phyloP scores from a whole-genome alignment of 805 yeast species.

The Metschnikowia anglica region DNA sequence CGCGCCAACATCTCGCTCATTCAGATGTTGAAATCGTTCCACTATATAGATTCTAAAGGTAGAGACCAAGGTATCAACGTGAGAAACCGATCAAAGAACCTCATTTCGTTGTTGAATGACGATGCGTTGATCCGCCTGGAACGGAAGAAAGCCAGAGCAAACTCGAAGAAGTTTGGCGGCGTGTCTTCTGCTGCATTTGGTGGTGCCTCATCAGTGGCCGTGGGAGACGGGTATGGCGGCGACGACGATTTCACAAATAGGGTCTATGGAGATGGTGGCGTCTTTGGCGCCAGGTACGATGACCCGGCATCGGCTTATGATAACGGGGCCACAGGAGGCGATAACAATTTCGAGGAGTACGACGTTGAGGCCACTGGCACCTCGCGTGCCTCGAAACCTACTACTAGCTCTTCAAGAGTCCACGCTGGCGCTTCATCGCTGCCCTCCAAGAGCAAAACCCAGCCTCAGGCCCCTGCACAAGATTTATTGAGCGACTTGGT shows the following conservation, averaged over 20 bases:
- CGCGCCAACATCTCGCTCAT: slow-evolving; percentile 78
- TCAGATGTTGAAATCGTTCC: slow-evolving; percentile 88
- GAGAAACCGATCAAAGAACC: slow-evolving; percentile 81
- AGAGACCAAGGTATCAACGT: slow-evolving; percentile 96
- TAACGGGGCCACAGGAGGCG: slow-evolving; percentile 34
- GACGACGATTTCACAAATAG: slow-evolving; percentile 52
- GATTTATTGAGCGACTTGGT: slow-evolving; percentile 52
- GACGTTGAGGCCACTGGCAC: slow-evolving; percentile 38
- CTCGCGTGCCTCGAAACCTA: slow-evolving; percentile 28
- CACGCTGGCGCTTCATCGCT: slow-evolving; percentile 28
- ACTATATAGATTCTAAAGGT: slow-evolving; percentile 89
- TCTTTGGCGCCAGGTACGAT: slow-evolving; percentile 63
- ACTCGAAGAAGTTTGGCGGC: slow-evolving; percentile 79
- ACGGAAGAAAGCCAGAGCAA: slow-evolving; percentile 86
- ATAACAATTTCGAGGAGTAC: slow-evolving; percentile 59
- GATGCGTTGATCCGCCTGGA: slow-evolving; percentile 76
- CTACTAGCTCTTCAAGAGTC: slow-evolving; percentile 37
- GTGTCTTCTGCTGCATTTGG: slow-evolving; percentile 57
- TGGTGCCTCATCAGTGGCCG: slow-evolving; percentile 44
- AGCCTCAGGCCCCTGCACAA: slow-evolving; percentile 30
- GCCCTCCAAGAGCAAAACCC: slow-evolving; percentile 28
- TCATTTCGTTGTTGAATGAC: slow-evolving; percentile 69
- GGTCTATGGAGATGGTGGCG: slow-evolving; percentile 72
- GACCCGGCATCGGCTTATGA: slow-evolving; percentile 49
- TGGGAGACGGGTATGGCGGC: slow-evolving; percentile 31